A percentile compares a stretch with the other conserved stretches of the same genome.
These are phyloP conservation scores for Cocos nucifera DNA, from an alignment of 176 grass and related monocot species.

Conservation along the genomic window DNA sequence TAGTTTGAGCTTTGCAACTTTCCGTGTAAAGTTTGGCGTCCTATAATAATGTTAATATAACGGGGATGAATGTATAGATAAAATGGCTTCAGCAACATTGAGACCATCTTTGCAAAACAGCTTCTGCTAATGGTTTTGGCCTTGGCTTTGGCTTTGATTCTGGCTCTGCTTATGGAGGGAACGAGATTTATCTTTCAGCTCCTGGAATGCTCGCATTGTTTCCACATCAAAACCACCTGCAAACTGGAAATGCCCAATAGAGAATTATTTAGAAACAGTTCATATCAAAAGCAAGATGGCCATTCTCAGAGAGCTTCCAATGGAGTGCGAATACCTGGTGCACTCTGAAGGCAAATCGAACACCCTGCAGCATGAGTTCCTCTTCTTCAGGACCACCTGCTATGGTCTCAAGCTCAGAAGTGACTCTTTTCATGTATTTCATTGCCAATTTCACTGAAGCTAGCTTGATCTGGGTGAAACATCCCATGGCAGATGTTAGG, in stretches of 20 bases:
- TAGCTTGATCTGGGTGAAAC: conserved; percentile 62
- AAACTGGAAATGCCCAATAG: conserved; percentile 37
- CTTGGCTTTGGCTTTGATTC: conserved; percentile 31
- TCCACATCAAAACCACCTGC: conserved; percentile 86
- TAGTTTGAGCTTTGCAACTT: too few relatives aligned
- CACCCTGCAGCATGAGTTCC: conserved; percentile 95
- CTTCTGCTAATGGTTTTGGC: conserved; percentile 25
- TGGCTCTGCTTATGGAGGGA: conserved; percentile 45
- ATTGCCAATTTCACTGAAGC: conserved; percentile 85
- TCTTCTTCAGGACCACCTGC: conserved; percentile 66
- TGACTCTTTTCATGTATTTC: conserved; percentile 83
- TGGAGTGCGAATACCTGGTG: conserved; percentile 54
- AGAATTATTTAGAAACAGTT: not conserved
- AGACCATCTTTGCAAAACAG: conserved; percentile 22
- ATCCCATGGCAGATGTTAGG: not conserved
- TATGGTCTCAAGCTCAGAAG: conserved; percentile 57
- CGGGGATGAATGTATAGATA: not conserved
- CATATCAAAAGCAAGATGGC: too few relatives aligned
- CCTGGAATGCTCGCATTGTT: conserved; percentile 93
- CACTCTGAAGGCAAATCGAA: conserved; percentile 92
- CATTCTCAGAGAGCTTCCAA: too few relatives aligned
- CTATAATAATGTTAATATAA: conserved; percentile 9
- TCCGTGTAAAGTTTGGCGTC: too few relatives aligned
- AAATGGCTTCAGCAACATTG: not conserved
- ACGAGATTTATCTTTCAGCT: conserved; percentile 86